Evolutionary conservation across 2,329 filamentous ascomycete species (phyloP), one percentile per base, ranked within the genome.

Genomic region (Ambrosiella cleistominuta): DNA sequence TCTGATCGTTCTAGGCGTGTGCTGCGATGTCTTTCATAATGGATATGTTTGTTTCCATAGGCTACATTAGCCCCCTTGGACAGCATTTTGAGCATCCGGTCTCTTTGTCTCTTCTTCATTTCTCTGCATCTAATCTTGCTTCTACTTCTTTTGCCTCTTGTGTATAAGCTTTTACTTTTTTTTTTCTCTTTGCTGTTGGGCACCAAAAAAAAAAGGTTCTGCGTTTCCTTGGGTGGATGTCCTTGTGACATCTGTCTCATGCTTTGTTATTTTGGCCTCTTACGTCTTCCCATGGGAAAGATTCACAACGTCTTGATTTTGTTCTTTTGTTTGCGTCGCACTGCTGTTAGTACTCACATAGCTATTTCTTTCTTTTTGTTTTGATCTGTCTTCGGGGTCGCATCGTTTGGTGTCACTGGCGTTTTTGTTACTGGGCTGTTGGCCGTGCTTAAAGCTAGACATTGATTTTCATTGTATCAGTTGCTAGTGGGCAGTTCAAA

Each of bases 1-100:
- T 98, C 78, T 98, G 81, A 91, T 72, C 64, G 64, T 62, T 65
- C 63, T 63, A 65, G 64, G 65, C 3, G 15, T 19, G 37, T 50
- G 50, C 62, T 60, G 62, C 60, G 59, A 63, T 62, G 61, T 38
- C 9, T 47, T 49, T 15, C 45, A 57, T 11, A 42, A 39, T 17
- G 44, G 35, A 12, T 37, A 8, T 57, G 9, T 45, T 19, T 38
- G 17, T 27, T 37, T 60, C 42, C 39, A 17, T 27, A 57, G 47
- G 36, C 40, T 54, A 36, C 15, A 51, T 38, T n/a, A 55, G 53
- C 57, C 19, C 44, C n/a, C 13, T 17, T 47, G 13, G n/a, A 8
- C n/a, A 19, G 1, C 44, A 8, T 47, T 50, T 51, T 55, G 40
- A 36, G 47, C 42, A 49, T 51, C 12, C 3, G 27, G 27, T 5